These are phyloP conservation scores for Ascochyta fabae DNA, from an alignment of 2,329 filamentous ascomycete genomes.

Conservation along the genomic window DNA sequence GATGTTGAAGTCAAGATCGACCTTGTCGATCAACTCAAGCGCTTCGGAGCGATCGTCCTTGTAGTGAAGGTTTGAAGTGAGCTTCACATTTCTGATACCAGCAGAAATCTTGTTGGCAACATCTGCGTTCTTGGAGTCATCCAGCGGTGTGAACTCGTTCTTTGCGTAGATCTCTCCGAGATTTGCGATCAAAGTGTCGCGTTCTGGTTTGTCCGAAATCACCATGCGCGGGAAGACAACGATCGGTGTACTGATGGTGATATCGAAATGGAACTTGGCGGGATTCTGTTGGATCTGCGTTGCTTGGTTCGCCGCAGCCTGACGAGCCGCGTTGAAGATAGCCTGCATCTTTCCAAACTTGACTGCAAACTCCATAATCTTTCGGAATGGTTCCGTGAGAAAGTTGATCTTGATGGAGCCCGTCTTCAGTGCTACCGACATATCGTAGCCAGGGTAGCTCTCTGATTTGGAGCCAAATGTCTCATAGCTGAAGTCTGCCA, in stretches of 20 bases:
- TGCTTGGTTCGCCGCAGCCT: conserved; percentile 92
- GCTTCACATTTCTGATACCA: conserved; percentile 87
- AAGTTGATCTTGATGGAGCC: conserved; percentile 98
- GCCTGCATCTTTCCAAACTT: conserved; percentile 99
- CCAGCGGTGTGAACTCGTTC: conserved; percentile 86
- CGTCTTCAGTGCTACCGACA: conserved; percentile 85
- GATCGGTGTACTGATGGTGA: conserved; percentile 93
- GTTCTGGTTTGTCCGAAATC: conserved; percentile 69
- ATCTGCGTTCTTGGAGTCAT: conserved; percentile 74
- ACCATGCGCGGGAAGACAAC: conserved; percentile 88
- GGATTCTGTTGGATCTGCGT: conserved; percentile 91
- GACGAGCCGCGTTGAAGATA: conserved; percentile 94
- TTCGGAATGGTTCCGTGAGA: conserved; percentile 93
- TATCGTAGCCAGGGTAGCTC: conserved; percentile 92
- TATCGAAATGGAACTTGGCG: conserved; percentile 90
- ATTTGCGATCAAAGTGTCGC: conserved; percentile 89
- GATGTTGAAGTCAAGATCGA: conserved; percentile 91
- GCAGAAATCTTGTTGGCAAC: conserved; percentile 89
- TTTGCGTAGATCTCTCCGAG: conserved; percentile 96
- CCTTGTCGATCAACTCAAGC: conserved; percentile 94
- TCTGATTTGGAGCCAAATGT: conserved; percentile 82
- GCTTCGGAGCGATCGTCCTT: conserved; percentile 75
- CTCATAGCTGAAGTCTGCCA: conserved; percentile 97
- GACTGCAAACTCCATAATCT: conserved; percentile 96
- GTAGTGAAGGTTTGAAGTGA: conserved; percentile 91